These are phyloP conservation scores for Leptomonas seymouri DNA, from an alignment of 208 protist genomes.

Conservation along the genomic window DNA sequence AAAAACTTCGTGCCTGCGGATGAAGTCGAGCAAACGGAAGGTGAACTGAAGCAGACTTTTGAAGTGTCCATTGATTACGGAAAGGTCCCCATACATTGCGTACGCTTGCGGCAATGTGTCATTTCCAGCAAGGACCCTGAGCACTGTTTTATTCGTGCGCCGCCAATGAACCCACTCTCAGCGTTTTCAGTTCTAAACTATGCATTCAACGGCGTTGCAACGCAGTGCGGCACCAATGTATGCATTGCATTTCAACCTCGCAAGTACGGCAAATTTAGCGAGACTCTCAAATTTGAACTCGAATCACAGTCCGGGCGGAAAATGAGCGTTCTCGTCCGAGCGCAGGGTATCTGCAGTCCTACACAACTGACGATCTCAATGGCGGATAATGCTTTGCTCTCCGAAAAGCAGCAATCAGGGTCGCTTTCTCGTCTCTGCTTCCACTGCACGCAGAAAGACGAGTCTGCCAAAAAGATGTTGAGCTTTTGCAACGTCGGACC, in stretches of 20 bases:
- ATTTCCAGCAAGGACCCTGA: slow-evolving; percentile 44
- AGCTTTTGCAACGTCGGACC: slow-evolving; percentile 59
- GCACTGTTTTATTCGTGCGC: slow-evolving; percentile 40
- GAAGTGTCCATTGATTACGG: slow-evolving; percentile 55
- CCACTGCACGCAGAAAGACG: slow-evolving; percentile 36
- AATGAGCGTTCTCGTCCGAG: slow-evolving; percentile 10
- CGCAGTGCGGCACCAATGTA: slow-evolving; percentile 38
- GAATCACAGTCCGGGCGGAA: background rate
- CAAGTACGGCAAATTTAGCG: slow-evolving; percentile 59
- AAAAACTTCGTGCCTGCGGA: slow-evolving; percentile 5
- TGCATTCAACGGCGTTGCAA: slow-evolving; percentile 31
- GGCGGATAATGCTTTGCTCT: slow-evolving; percentile 5
- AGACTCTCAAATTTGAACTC: slow-evolving; percentile 47
- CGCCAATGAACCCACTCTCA: slow-evolving; percentile 57
- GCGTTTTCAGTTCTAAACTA: slow-evolving; percentile 59
- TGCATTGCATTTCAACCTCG: slow-evolving; percentile 58
- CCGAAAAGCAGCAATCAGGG: slow-evolving; percentile 19
- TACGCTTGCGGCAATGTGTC: slow-evolving; percentile 39
- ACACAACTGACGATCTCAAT: slow-evolving; percentile 57
- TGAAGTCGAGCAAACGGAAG: background rate
- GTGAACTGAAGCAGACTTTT: background rate
- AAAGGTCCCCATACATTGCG: slow-evolving; percentile 61
- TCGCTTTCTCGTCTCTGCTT: slow-evolving; percentile 41
- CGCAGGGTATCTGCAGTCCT: slow-evolving; percentile 54
- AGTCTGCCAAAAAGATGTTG: slow-evolving; percentile 23